Conservation (phyloP, 2,329 filamentous ascomycete genomes). For the Penicillium sp. region DNA sequence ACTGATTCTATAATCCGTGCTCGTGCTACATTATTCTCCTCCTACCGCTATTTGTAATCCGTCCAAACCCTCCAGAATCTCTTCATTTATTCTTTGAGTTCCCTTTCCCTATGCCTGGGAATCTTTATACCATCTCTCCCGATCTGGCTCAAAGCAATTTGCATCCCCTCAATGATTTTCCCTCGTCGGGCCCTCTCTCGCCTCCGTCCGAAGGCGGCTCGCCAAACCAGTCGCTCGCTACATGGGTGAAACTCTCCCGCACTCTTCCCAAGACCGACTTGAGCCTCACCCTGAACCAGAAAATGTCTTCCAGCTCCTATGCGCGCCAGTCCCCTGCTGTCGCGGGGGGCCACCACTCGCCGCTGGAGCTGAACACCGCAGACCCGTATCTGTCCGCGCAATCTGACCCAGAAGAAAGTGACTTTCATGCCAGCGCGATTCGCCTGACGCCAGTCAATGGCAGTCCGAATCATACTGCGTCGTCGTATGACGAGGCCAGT, state of each 20-base stretch:
- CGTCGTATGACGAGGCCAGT: slow-evolving; percentile 25
- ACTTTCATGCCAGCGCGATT: slow-evolving; percentile 40
- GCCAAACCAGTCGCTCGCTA: slow-evolving; percentile 16
- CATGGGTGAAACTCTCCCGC: slow-evolving; percentile 17
- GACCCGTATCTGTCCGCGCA: slow-evolving; percentile 47
- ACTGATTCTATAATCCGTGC: background rate
- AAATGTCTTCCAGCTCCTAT: slow-evolving; percentile 31
- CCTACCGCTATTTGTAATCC: background rate
- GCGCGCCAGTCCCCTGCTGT: slow-evolving; percentile 30
- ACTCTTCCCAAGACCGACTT: slow-evolving; percentile 4
- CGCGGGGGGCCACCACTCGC: slow-evolving; percentile 27
- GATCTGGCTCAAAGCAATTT: slow-evolving; percentile 11
- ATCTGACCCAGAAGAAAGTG: slow-evolving; percentile 44
- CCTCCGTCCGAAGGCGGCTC: slow-evolving; percentile 22
- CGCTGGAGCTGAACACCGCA: slow-evolving; percentile 38
- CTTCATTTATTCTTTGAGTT: background rate
- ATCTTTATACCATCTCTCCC: slow-evolving; percentile 19
- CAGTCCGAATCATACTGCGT: slow-evolving; percentile 23
- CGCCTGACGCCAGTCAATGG: slow-evolving; percentile 34
- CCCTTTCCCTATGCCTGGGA: slow-evolving; percentile 13
- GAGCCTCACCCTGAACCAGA: slow-evolving; percentile 7
- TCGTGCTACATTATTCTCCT: background rate
- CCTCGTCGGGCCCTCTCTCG: slow-evolving; percentile 17
- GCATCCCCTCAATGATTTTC: slow-evolving; percentile 18
- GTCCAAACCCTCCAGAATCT: slow-evolving; percentile 1